Conservation (phyloP, 257 asterid genomes). For the Solanum sitiens region DNA sequence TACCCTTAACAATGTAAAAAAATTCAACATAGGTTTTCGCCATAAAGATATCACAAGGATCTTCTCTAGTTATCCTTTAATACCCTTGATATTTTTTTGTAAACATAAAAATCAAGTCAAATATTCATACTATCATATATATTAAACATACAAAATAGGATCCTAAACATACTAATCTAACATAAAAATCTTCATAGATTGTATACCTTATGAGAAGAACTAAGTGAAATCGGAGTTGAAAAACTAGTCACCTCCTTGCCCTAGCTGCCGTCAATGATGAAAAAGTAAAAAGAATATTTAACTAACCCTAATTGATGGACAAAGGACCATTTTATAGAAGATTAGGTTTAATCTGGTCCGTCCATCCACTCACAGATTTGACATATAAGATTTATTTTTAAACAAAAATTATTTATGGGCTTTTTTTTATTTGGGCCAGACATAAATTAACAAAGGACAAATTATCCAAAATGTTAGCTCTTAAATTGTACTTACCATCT, state of each 20-base stretch:
- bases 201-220: neutral
- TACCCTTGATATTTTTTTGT: neutral
- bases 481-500: too few relatives aligned
- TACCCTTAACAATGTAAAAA: neutral
- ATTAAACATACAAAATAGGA: neutral
- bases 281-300: neutral
- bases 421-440: too few relatives aligned
- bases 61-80: neutral
- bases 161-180: neutral
- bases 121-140: neutral
- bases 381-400: too few relatives aligned
- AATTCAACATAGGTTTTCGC: neutral
- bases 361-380: too few relatives aligned
- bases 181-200: neutral
- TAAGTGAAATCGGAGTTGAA: neutral
- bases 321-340: neutral
- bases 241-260: neutral
- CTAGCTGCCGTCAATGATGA: too few relatives aligned
- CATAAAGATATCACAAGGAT: neutral
- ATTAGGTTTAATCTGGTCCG: neutral
- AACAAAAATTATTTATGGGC: too few relatives aligned
- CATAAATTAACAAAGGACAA: too few relatives aligned
- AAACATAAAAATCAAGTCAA: neutral
- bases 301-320: neutral
- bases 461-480: too few relatives aligned